Evolutionary conservation across 805 yeast species (phyloP), one percentile per base, ranked within the genome.

Genomic region (Nakazawaea holstii): DNA sequence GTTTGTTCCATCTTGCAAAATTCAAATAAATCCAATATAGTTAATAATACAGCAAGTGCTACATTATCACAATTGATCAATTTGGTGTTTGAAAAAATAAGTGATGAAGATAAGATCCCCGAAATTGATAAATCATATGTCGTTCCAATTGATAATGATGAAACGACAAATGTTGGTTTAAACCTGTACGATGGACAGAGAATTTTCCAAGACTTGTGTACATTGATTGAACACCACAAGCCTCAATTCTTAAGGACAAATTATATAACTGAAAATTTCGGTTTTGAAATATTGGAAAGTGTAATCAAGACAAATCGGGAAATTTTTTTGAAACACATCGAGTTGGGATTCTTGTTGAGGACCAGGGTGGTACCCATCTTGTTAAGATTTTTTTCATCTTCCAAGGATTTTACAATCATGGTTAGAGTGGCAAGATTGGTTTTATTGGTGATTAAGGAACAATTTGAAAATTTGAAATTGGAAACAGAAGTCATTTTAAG

Each of bases 1-100:
- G 79, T 92, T 2, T 87, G 96, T 59, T 76, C 94, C 0, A 74
- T 80, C 31, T 70, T 94, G 43, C 90, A 87, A 48, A 68, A 79
- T 11, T 74, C 80, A 11, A 84, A 80, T 51, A 84, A 86, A 55
- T 76, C 82, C 5, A 79, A 85, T 0, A 87, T 87, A 55, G 96
- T 94, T 5, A 74, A 80, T 11, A 91, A 90, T 57, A 87, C 98
- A 0, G 97, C 98, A 0, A 82, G 88, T 43, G 99, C 98, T 2
- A 89, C 98, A 3, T 74, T 90, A 40, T 95, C 90, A 52, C 98
- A 94, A 61, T 66, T 94, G 38, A 74, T 90, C 39, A 79, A 85
- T 33, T 79, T 85, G 29, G 76, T 90, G 0, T 92, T 85, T 62
- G 98, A 92, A 48, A 74, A 79, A 58, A 73, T 80, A 41, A 53